These are phyloP conservation scores for Penicillium longicatenatum DNA, from an alignment of 495 filamentous ascomycete genomes.

Conservation along the genomic window DNA sequence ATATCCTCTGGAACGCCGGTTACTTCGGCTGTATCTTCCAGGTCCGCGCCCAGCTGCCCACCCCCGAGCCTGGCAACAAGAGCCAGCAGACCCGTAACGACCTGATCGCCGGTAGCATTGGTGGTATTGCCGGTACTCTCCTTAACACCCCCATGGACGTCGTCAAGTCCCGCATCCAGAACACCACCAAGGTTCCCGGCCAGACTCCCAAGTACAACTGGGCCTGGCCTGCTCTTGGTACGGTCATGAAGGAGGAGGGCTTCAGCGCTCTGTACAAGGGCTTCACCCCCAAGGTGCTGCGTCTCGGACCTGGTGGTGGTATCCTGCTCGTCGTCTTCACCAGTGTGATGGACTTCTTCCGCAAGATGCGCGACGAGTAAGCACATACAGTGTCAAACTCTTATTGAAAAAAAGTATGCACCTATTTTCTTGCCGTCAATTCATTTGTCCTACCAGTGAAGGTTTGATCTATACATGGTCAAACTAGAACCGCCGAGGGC, in stretches of 20 bases:
- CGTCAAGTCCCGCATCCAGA: slow-evolving; percentile 97
- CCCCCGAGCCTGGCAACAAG: slow-evolving; percentile 70
- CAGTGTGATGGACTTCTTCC: slow-evolving; percentile 90
- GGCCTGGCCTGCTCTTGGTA: slow-evolving; percentile 84
- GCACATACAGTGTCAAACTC: background rate
- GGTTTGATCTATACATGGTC: background rate
- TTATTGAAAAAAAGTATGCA: slow-evolving; percentile 2
- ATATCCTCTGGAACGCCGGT: slow-evolving; percentile 94
- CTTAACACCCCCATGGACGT: slow-evolving; percentile 98
- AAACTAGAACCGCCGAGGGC: background rate
- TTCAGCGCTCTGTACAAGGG: slow-evolving; percentile 95
- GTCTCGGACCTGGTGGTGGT: slow-evolving; percentile 86
- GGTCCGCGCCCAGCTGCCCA: slow-evolving; percentile 79
- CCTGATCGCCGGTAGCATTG: slow-evolving; percentile 79
- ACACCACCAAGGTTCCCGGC: slow-evolving; percentile 78
- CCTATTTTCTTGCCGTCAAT: background rate
- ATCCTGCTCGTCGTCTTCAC: slow-evolving; percentile 93
- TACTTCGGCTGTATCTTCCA: slow-evolving; percentile 99
- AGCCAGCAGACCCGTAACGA: slow-evolving; percentile 80
- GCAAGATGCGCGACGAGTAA: slow-evolving; percentile 49
- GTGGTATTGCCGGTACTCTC: slow-evolving; percentile 90
- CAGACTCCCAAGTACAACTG: slow-evolving; percentile 93
- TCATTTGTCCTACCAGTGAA: background rate
- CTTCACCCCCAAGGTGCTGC: slow-evolving; percentile 91
- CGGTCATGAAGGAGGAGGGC: slow-evolving; percentile 91